Percentiles rank a stretch among this genome's conserved stretches.
Evolutionary conservation across 208 protist species (phyloP).

Genomic region (Trichomonas gallinae): DNA sequence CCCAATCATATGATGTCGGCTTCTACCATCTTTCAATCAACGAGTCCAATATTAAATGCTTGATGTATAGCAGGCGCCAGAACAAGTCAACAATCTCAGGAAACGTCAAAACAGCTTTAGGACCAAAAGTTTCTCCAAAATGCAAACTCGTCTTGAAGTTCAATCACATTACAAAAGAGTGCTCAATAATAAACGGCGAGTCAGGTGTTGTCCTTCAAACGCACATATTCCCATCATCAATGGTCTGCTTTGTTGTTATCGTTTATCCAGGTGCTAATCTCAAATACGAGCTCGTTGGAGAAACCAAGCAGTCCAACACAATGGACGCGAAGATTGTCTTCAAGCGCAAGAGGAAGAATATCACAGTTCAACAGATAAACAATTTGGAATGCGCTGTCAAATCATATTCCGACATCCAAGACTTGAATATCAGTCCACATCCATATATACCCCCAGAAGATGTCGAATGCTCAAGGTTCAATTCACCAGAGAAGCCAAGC

Average conservation of each 20-base stretch:
- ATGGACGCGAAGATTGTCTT: background rate
- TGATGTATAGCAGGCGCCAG: background rate
- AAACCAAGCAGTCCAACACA: background rate
- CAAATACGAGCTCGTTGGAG: background rate
- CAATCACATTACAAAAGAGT: background rate
- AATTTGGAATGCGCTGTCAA: background rate
- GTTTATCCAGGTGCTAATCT: background rate
- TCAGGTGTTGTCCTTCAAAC: background rate
- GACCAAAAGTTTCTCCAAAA: background rate
- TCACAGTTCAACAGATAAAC: background rate
- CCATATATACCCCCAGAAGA: background rate
- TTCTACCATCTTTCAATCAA: background rate
- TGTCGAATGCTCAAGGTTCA: background rate
- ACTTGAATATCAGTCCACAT: background rate
- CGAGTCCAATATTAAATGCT: background rate
- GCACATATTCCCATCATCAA: background rate
- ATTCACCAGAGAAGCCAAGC: background rate
- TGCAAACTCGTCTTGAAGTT: background rate
- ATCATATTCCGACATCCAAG: background rate
- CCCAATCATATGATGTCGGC: background rate
- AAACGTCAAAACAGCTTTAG: background rate
- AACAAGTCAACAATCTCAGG: background rate
- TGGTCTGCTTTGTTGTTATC: background rate
- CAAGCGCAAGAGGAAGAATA: background rate
- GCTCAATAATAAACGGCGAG: background rate